Base-by-base conservation (phyloP, 2,329 filamentous ascomycete species). In the Scedosporium apiospermum region DNA sequence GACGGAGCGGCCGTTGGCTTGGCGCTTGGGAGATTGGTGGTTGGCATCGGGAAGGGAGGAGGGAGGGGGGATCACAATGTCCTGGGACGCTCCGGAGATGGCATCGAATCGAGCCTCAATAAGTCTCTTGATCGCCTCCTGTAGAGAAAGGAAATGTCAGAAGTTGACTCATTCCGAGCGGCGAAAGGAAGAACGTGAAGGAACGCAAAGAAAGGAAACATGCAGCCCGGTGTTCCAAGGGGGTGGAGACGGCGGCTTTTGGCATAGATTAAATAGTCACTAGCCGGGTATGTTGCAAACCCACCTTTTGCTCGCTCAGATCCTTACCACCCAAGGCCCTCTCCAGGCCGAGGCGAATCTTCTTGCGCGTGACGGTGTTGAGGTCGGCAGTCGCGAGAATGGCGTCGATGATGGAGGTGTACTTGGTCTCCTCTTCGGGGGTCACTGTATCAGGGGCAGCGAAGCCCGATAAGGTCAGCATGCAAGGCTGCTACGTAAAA, bases 101-200 rank as follows among this genome's bases (percentile, higher is more conserved):
- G 87, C 82, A 69, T 92, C 89, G 72, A 92, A 92, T 18, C 89
- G 86, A 67, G 84, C 81, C 75, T 88, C 87, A 62, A 92, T 91
- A 58, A 92, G 78, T 60, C 78, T 78, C 71, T 90, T 90, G 73
- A 91, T 88, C 14, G 85, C 84, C 71, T 81, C 78, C 88, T 91
- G 65, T 65, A 64, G 14, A 64, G 51, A 46, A 62, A 27, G 18
- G 44, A 30, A 6, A 34, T 2, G 30, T 60, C 26, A 60, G 58
- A 34, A 60, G 16, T 26, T 30, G 26, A n/a, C 5, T 23, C 34
- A 38, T 6, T 12, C 34, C 6, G 10, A 6, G 12, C 34, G 30
- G 30, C 34, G 4, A 3, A 38, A 9, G 1, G 9, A 21, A 14
- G 44, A 44, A 27, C 38, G n/a, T 27, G 16, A 23, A 57, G 53